Percentiles rank a stretch among this genome's conserved stretches.
Conservation (phyloP, 164 flowering plant species). For the Liriodendron chinense region DNA sequence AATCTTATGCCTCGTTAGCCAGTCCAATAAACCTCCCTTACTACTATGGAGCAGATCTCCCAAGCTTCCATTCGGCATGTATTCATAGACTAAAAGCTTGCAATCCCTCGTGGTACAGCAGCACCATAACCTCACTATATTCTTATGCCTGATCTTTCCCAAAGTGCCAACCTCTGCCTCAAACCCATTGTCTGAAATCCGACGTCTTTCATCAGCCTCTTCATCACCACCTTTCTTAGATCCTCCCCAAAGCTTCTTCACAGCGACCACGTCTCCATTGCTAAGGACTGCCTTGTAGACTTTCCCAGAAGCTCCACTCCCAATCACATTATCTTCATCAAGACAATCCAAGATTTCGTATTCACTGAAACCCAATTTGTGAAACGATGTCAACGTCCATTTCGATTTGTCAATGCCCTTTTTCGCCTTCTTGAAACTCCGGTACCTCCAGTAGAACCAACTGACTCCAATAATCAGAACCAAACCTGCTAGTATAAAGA, state of each 20-base stretch:
- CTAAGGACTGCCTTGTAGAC: slow-evolving; percentile 63
- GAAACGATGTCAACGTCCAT: slow-evolving; percentile 65
- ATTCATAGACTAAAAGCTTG: slow-evolving; percentile 69
- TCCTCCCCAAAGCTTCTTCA: slow-evolving; percentile 57
- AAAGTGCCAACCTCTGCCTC: slow-evolving; percentile 64
- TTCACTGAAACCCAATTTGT: slow-evolving; percentile 62
- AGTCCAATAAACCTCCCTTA: slow-evolving; percentile 51
- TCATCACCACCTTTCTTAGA: slow-evolving; percentile 23
- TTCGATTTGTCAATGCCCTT: slow-evolving; percentile 36
- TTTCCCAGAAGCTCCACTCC: slow-evolving; percentile 68
- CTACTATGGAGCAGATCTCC: slow-evolving; percentile 64
- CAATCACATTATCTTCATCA: slow-evolving; percentile 62
- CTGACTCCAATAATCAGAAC: slow-evolving; percentile 51
- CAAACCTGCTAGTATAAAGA: slow-evolving; percentile 48
- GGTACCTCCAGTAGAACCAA: slow-evolving; percentile 46
- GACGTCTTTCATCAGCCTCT: slow-evolving; percentile 13
- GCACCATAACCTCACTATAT: slow-evolving; percentile 70
- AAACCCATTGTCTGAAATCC: slow-evolving; percentile 33
- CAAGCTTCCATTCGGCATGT: slow-evolving; percentile 77
- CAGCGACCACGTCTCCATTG: slow-evolving; percentile 62
- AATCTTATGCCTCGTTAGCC: slow-evolving; percentile 58
- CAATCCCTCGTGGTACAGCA: slow-evolving; percentile 46
- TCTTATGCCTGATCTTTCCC: slow-evolving; percentile 72
- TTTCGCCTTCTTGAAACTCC: slow-evolving; percentile 41
- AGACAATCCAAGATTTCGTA: slow-evolving; percentile 50